Evolutionary conservation across 257 asterid species (phyloP).

Genomic region (Leptodermis oblonga): DNA sequence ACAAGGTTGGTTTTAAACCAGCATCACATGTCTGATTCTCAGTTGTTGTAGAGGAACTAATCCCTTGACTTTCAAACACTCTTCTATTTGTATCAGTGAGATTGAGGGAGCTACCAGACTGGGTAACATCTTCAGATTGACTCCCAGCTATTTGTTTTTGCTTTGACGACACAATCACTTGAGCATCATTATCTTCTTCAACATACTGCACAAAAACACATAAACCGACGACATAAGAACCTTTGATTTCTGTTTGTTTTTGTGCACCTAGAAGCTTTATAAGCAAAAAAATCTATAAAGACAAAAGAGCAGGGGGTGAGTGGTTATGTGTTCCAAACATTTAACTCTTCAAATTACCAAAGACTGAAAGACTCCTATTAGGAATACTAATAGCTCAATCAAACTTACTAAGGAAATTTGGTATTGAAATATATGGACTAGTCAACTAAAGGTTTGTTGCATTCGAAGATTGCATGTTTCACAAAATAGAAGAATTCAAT

Average conservation of each 20-base stretch:
- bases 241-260: background rate
- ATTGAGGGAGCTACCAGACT: constrained; percentile 3
- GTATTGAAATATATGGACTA: background rate
- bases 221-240: background rate
- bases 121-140: constrained; percentile 3
- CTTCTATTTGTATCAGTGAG: constrained; percentile 8
- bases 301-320: background rate
- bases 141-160: background rate
- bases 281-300: background rate
- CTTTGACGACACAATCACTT: background rate
- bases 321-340: background rate
- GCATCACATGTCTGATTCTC: constrained; percentile 16
- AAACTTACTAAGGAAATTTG: no score
- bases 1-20: constrained; percentile 15
- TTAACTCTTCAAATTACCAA: background rate
- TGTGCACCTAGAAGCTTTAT: background rate
- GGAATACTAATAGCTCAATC: background rate
- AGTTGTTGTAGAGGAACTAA: background rate
- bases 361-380: background rate
- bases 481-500: background rate
- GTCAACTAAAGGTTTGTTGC: background rate
- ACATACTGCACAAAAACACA: constrained; percentile 14
- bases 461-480: background rate
- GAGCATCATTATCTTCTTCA: constrained; percentile 12
- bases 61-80: constrained; percentile 2